Evolutionary conservation across 768 basidiomycete genomes (phyloP).

Genomic region (Boletus huronensis): DNA sequence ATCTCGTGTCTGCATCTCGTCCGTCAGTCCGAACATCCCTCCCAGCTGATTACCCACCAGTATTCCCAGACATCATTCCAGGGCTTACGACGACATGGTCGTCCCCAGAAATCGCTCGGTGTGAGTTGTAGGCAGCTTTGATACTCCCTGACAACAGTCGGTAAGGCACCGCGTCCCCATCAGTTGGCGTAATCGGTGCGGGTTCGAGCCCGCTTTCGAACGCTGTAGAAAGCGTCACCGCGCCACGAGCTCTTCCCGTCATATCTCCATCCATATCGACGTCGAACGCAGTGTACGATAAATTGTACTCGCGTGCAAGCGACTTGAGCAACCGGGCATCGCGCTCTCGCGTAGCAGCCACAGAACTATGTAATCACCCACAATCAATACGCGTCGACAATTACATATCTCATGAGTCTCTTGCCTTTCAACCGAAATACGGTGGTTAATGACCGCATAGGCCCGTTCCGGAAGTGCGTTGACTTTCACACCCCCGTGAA

Average conservation of each 20-base stretch:
- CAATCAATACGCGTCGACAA: neutral
- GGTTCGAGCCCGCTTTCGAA: conserved; percentile 53
- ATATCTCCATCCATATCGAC: conserved; percentile 31
- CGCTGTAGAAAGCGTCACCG: conserved; percentile 47
- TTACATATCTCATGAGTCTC: conserved; percentile 5
- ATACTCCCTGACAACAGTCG: conserved; percentile 60
- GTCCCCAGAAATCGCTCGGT: conserved; percentile 37
- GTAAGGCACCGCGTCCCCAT: conserved; percentile 36
- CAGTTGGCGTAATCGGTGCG: conserved; percentile 57
- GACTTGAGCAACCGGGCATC: conserved; percentile 41
- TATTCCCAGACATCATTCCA: conserved; percentile 59
- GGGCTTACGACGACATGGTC: conserved; percentile 42
- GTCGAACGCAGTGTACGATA: conserved; percentile 60
- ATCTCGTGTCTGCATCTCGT: conserved; percentile 37
- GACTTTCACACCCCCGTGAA: conserved; percentile 64
- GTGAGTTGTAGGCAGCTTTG: conserved; percentile 55
- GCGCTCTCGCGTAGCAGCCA: conserved; percentile 43
- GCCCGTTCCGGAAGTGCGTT: conserved; percentile 80
- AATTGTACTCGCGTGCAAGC: conserved; percentile 51
- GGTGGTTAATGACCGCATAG: conserved; percentile 68
- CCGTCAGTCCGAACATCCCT: neutral
- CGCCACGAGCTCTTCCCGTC: conserved; percentile 39
- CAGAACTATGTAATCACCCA: conserved; percentile 22
- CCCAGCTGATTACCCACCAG: conserved; percentile 24
- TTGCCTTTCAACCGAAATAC: conserved; percentile 59